Evolutionary conservation across 23 red algal genomes (phyloP), one percentile per base, ranked within the genome.

Genomic region (Gracilaria gracilis): DNA sequence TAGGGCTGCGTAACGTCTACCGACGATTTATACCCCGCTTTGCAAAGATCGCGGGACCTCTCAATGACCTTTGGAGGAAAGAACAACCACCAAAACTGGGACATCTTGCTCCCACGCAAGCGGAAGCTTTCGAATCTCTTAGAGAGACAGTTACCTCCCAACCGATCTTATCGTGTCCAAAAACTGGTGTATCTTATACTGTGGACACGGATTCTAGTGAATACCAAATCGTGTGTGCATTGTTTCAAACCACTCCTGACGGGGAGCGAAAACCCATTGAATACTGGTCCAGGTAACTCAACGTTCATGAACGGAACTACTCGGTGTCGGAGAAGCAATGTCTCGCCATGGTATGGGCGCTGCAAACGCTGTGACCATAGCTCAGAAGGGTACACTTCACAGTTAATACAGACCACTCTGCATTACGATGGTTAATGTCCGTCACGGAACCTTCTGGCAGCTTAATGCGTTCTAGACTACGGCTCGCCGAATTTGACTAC

Each of bases 61-160:
- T 82, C 21, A 61, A 82, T 21, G 49, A 57, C 15, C 19, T 82
- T 17, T 1, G 61, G 49, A 82, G 53, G 0, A 82, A 82, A 13
- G 79, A 23, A 82, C 49, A 82, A 35, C 79, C 42, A 46, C 42
- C 42, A 46, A 46, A 4, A 46, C 42, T 46, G 42, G 42, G 11
- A 46, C 42, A 4, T 11, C 42, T 46, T 46, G 4, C 42, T 46
- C 42, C 54, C 36, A 31, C 33, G 0, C 46, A 82, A 57, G 23
- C 53, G 49, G 79, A 27, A 24, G 47, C 21, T 9, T 82, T 82
- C 50, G 54, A 35, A 5, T 47, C 62, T 46, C 42, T 46, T 11
- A 46, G 11, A 46, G 42, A 46, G 42, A 11, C 42, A 46, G 42
- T 46, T 46, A 46, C 42, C 42, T 46, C 42, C 4, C 5, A 4